Percentiles rank a stretch among this genome's conserved stretches.
phyloP scores from a whole-genome alignment of 768 basidiomycete species.

The Mycena floridula region DNA sequence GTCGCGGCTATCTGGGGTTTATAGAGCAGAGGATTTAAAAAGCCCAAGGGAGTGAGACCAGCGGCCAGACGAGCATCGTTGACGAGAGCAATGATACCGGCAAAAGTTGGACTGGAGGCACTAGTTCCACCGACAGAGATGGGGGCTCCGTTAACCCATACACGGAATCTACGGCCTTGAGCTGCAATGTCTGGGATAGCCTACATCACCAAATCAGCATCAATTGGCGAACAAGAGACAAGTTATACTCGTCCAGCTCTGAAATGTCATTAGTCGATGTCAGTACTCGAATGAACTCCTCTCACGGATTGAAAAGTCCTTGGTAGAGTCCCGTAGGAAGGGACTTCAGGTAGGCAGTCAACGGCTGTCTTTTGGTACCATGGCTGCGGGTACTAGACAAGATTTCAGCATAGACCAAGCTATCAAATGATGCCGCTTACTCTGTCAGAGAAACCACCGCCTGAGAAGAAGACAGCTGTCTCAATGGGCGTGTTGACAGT shows the following conservation, averaged over 20 bases:
- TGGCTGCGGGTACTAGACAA: slow-evolving; percentile 46
- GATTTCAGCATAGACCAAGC: neutral
- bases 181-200: slow-evolving; percentile 66
- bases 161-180: slow-evolving; percentile 42
- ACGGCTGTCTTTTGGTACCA: slow-evolving; percentile 46
- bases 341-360: slow-evolving; percentile 31
- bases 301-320: slow-evolving; percentile 57
- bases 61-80: slow-evolving; percentile 53
- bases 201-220: slow-evolving; percentile 19
- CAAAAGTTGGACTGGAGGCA: slow-evolving; percentile 57
- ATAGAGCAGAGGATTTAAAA: slow-evolving; percentile 63
- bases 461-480: slow-evolving; percentile 53
- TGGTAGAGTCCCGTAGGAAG: slow-evolving; percentile 44
- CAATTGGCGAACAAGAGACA: neutral
- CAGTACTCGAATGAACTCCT: neutral
- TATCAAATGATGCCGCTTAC: slow-evolving; percentile 26
- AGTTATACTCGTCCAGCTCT: slow-evolving; percentile 48
- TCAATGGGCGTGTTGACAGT: slow-evolving; percentile 58
- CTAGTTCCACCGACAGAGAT: slow-evolving; percentile 57
- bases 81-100: slow-evolving; percentile 56
- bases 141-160: slow-evolving; percentile 35
- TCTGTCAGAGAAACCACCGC: slow-evolving; percentile 70
- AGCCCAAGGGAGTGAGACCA: slow-evolving; percentile 44
- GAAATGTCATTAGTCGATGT: slow-evolving; percentile 1
- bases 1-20: slow-evolving; percentile 22